phyloP scores from a whole-genome alignment of 768 basidiomycete species.

The Dictyophora rubrovolvata region DNA sequence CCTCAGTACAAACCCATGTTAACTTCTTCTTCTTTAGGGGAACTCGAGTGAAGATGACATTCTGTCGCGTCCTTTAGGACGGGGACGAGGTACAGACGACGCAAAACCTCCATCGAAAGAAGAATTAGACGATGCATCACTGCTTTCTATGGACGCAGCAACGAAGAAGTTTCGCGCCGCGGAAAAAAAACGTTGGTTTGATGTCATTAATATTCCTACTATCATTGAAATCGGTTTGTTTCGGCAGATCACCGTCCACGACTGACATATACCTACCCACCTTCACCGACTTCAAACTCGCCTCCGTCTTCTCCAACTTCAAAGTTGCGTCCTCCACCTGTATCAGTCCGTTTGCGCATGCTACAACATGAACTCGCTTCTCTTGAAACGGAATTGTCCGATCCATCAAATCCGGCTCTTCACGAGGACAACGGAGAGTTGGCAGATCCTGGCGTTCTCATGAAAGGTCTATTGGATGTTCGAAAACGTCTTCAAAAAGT shows the following conservation, averaged over 20 bases:
- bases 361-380: constrained; percentile 72
- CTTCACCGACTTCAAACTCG: constrained; percentile 20
- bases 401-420: constrained; percentile 64
- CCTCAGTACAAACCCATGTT: not conserved
- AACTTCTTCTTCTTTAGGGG: constrained; percentile 22
- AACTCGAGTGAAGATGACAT: constrained; percentile 55
- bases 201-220: not conserved
- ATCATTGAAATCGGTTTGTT: not conserved
- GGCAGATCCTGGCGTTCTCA: constrained; percentile 64
- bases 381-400: constrained; percentile 74
- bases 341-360: constrained; percentile 48
- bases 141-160: constrained; percentile 60
- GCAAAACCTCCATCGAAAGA: constrained; percentile 37
- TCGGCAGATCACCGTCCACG: constrained; percentile 34
- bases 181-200: constrained; percentile 33
- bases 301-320: constrained; percentile 20
- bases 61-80: constrained; percentile 23
- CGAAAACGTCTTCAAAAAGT: constrained; percentile 60
- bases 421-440: constrained; percentile 43
- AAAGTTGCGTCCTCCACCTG: constrained; percentile 25
- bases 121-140: constrained; percentile 57
- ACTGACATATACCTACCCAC: constrained; percentile 59
- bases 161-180: constrained; percentile 43
- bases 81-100: constrained; percentile 23
- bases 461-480: constrained; percentile 69